These are phyloP conservation scores for Meredithiella fracta DNA, from an alignment of 2,329 filamentous ascomycete genomes.

Conservation along the genomic window DNA sequence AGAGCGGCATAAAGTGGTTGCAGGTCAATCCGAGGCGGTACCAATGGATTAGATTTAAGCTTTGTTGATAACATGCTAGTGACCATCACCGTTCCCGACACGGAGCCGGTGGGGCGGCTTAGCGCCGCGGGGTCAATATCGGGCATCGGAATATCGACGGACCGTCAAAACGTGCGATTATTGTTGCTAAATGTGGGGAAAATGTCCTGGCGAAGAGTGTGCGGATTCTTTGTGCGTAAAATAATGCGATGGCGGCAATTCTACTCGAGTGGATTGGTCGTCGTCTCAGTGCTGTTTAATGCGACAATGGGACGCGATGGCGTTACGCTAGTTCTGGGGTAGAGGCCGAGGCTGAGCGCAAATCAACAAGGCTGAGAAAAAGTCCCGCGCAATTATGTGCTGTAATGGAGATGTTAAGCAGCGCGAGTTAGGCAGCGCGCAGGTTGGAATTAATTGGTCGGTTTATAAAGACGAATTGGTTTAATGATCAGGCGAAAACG, in stretches of 20 bases:
- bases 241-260: too few relatives aligned
- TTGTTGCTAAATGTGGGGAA: conserved; percentile 5
- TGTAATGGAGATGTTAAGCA: neutral
- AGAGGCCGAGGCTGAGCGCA: conserved; percentile 10
- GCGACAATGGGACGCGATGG: conserved; percentile 9
- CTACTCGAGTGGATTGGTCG: too few relatives aligned
- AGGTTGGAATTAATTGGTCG: neutral
- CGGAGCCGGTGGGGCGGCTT: conserved; percentile 41
- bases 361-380: conserved; percentile 8
- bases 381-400: neutral
- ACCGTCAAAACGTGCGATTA: neutral
- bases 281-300: neutral
- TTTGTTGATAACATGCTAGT: conserved; percentile 29
- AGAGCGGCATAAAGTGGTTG: conserved; percentile 47
- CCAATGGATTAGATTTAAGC: conserved; percentile 43
- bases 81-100: conserved; percentile 27
- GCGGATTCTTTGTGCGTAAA: too few relatives aligned
- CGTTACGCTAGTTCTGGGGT: conserved; percentile 15
- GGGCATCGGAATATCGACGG: conserved; percentile 31
- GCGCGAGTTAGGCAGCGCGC: neutral
- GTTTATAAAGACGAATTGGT: neutral
- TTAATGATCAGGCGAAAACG: neutral
- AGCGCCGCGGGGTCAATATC: conserved; percentile 56
- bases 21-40: conserved; percentile 50
- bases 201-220: too few relatives aligned